Conservation (phyloP, 108 stramenopile genomes). For the Cyclotella kingstonii region DNA sequence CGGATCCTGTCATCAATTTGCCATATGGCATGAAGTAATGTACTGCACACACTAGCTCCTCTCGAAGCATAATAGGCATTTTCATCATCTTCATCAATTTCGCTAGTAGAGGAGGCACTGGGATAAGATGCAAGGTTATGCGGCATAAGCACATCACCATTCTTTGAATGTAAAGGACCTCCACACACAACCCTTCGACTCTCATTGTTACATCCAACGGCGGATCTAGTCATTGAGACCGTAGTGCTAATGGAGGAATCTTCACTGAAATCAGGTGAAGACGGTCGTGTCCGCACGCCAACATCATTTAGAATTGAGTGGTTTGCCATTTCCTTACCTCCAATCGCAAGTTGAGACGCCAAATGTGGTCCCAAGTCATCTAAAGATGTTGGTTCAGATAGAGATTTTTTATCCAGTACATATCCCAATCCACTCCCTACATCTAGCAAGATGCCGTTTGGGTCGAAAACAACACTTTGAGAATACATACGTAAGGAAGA, state of each 20-base stretch:
- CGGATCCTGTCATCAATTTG: conserved; percentile 76
- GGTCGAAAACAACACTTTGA: conserved; percentile 55
- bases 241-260: conserved; percentile 48
- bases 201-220: neutral
- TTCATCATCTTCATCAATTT: conserved; percentile 63
- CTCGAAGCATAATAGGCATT: conserved; percentile 69
- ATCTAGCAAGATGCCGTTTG: conserved; percentile 62
- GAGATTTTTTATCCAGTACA: conserved; percentile 15
- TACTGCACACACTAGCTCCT: conserved; percentile 75
- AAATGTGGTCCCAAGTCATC: conserved; percentile 60
- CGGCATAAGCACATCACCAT: neutral
- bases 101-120: conserved; percentile 63
- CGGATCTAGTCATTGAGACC: conserved; percentile 32
- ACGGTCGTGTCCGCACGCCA: conserved; percentile 5
- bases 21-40: conserved; percentile 78
- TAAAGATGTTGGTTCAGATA: conserved; percentile 28
- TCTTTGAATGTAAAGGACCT: conserved; percentile 5
- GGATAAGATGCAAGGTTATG: conserved; percentile 49
- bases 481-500: too few species aligned
- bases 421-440: conserved; percentile 15
- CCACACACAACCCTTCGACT: conserved; percentile 20
- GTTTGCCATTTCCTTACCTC: conserved; percentile 11
- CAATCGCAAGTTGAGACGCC: conserved; percentile 72
- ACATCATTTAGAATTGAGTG: neutral
- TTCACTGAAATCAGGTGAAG: conserved; percentile 43